Percentiles rank a stretch among this genome's conserved stretches.
Conservation (phyloP, 768 basidiomycete species). For the Trametes cinnabarina region DNA sequence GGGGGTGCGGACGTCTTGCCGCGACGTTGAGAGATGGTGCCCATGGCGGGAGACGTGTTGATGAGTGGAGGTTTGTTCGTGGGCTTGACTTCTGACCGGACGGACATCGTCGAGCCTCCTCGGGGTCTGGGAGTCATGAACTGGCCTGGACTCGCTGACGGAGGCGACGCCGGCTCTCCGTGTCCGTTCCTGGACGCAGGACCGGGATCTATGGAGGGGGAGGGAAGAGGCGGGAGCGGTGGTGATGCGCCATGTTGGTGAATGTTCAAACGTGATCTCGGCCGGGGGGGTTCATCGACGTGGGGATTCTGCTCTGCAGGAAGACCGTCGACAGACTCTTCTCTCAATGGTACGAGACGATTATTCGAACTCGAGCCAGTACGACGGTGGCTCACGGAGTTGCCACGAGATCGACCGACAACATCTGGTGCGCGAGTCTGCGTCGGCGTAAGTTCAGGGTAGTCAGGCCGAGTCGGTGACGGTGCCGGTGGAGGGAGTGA, state of each 20-base stretch:
- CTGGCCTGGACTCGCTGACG: conserved; percentile 45
- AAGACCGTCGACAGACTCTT: conserved; percentile 47
- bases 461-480: conserved; percentile 24
- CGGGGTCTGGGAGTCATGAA: conserved; percentile 50
- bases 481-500: conserved; percentile 62
- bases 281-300: conserved; percentile 20
- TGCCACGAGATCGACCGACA: conserved; percentile 42
- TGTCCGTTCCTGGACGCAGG: conserved; percentile 5
- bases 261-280: conserved; percentile 29
- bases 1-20: conserved; percentile 61
- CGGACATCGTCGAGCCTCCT: conserved; percentile 48
- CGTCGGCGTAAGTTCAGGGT: conserved; percentile 31
- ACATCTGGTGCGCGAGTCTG: conserved; percentile 36
- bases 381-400: conserved; percentile 51
- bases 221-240: conserved; percentile 59
- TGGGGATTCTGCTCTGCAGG: conserved; percentile 29
- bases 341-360: conserved; percentile 58
- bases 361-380: conserved; percentile 57
- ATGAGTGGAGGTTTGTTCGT: conserved; percentile 40
- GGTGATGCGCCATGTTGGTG: conserved; percentile 26
- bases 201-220: conserved; percentile 33
- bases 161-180: conserved; percentile 33
- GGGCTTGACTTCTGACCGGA: conserved; percentile 31
- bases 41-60: conserved; percentile 55
- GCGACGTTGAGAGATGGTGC: conserved; percentile 69